These are phyloP conservation scores for Luffa aegyptiaca DNA, from an alignment of 306 rosid genomes.

Conservation along the genomic window DNA sequence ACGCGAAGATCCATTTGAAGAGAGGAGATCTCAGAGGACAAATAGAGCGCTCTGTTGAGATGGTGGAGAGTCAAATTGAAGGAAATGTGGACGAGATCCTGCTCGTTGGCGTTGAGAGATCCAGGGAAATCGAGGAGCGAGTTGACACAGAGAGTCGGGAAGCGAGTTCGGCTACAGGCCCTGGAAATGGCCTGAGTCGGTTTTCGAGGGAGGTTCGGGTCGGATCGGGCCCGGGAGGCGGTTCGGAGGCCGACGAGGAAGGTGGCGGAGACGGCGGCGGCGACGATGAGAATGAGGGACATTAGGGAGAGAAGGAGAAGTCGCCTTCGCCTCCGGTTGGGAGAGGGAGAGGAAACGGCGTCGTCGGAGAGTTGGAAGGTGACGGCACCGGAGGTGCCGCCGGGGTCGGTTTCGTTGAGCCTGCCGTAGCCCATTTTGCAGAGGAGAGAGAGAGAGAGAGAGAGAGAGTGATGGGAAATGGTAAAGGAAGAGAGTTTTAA, in stretches of 20 bases:
- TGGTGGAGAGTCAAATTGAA: conserved; percentile 77
- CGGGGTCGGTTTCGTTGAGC: conserved; percentile 20
- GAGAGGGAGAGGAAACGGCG: not conserved
- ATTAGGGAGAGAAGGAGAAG: conserved; percentile 31
- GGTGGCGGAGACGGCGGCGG: conserved; percentile 49
- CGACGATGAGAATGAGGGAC: conserved; percentile 33
- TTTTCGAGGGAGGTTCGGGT: conserved; percentile 10
- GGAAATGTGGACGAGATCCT: conserved; percentile 84
- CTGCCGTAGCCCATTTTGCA: conserved; percentile 49
- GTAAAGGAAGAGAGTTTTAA: not conserved
- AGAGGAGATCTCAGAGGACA: conserved; percentile 35
- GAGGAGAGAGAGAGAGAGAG: not conserved
- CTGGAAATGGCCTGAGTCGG: conserved; percentile 70
- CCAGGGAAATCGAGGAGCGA: conserved; percentile 69
- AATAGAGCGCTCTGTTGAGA: conserved; percentile 47
- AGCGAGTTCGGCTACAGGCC: conserved; percentile 53
- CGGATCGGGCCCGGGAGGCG: not conserved
- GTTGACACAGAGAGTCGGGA: conserved; percentile 51
- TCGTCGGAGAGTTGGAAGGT: not conserved
- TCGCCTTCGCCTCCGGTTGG: conserved; percentile 17
- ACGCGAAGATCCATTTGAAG: conserved; percentile 36
- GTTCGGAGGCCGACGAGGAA: conserved; percentile 13
- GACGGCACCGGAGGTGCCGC: not conserved
- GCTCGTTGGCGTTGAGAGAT: conserved; percentile 46
- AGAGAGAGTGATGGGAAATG: not conserved